Evolutionary conservation across 306 rosid genomes (phyloP), one percentile per base, ranked within the genome.

Genomic region (Lathyrus tuberosus): DNA sequence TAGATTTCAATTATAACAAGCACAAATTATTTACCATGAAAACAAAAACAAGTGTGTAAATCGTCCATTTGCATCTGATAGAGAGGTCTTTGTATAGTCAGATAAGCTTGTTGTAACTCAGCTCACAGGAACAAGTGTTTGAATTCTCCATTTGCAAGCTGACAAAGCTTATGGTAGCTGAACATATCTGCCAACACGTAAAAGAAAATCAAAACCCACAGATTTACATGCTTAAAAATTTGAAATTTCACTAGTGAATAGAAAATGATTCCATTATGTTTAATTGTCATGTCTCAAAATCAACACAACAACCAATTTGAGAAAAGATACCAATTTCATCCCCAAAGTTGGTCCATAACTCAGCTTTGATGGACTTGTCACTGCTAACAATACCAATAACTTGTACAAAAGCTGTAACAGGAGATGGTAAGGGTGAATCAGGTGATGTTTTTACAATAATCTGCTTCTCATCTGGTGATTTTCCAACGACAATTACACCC

Each of bases 291-390:
- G n/a, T n/a, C n/a, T n/a, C n/a, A n/a, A n/a, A n/a, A n/a, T n/a
- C n/a, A n/a, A n/a, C n/a, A n/a, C n/a, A n/a, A n/a, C n/a, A n/a
- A n/a, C n/a, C n/a, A n/a, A n/a, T n/a, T n/a, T n/a, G n/a, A n/a
- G n/a, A n/a, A n/a, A n/a, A n/a, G n/a, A 53, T 90, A 91, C 97
- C 99, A 54, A 88, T 77, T 51, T 83, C 30, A 76, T 86, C 87
- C 31, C 97, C 98, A 77, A 90, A 91, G 79, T 90, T 90, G 72
- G 81, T 88, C 98, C 96, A 94, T 30, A 73, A 62, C 73, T 89
- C 94, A 28, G 90, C 92, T 13, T 61, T 83, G 60, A 94, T 88
- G 66, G 90, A 90, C 68, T 79, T 88, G 16, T 94, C 96, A 64
- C 76, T 53, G 58, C 85, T 92, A 78, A 90, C 97, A 76, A 87